Evolutionary conservation across 139 green algal species (phyloP), one percentile per base, ranked within the genome.

Genomic region (Microglena sp.): DNA sequence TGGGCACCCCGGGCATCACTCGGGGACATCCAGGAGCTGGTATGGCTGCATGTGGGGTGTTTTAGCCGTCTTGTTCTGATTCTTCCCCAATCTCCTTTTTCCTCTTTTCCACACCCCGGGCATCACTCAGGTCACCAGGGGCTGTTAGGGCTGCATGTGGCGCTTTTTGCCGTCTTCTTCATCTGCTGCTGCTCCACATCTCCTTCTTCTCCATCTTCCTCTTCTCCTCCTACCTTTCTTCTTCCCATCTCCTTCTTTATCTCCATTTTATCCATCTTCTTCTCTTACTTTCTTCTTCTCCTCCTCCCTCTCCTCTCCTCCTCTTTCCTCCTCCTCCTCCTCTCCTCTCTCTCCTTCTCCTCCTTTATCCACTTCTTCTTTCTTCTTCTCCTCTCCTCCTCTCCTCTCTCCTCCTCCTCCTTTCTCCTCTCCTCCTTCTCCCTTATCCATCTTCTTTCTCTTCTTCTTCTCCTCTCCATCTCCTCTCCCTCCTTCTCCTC

Each of bases 381-480:
- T 30, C 26, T 55, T 30, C 33, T 53, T 31, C 4, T 21, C 22
- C 40, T 36, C 45, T 8, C 43, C 43, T 28, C 26, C 45, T 21
- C 50, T 30, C 33, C 26, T 30, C 29, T 66, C 29, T 28, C 32
- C 8, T 45, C 46, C 2, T 55, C 45, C 11, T 27, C 26, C 32
- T 7, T 26, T 43, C 29, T 63, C 15, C 33, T 63, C 40, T 11
- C 0, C 57, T 6, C 30, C 54, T 50, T 44, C 68, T 73, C 64
- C 4, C 72, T 58, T 46, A 59, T 66, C 22, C 50, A 8, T 55
- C 62, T 36, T 34, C 79, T 57, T 11, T 63, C 65, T 22, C 59
- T 55, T 5, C 69, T 77, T 24, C 66, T 65, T 33, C 57, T 84
- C 7, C 46, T 71, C n/a, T 31, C 45, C 2, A 18, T 62, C 34